These are phyloP conservation scores for Prinsepia uniflora DNA, from an alignment of 306 rosid genomes.

Conservation along the genomic window DNA sequence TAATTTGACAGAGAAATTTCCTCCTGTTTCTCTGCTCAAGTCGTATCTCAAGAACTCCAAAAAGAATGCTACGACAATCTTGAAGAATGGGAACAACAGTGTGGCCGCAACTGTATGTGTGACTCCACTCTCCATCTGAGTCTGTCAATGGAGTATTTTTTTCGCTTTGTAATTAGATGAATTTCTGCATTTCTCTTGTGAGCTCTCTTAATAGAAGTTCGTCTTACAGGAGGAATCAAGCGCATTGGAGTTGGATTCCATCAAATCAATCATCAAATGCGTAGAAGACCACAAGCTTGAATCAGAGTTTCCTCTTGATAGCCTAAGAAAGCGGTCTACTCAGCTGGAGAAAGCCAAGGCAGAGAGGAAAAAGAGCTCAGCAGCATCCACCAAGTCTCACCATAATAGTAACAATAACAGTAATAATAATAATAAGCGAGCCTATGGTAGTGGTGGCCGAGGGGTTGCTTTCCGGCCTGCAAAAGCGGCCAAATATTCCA, in stretches of 20 bases:
- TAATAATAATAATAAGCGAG: slow-evolving; percentile 58
- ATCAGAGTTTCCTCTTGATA: slow-evolving; percentile 56
- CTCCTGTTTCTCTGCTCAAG: slow-evolving; percentile 56
- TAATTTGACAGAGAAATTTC: slow-evolving; percentile 67
- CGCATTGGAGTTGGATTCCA: slow-evolving; percentile 55
- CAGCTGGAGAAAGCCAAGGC: slow-evolving; percentile 55
- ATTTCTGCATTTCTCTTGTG: slow-evolving; percentile 10
- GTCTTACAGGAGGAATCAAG: slow-evolving; percentile 59
- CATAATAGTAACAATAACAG: no score
- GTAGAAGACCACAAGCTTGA: slow-evolving; percentile 86
- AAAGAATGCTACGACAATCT: slow-evolving; percentile 39
- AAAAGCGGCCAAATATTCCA: slow-evolving; percentile 48
- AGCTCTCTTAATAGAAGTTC: slow-evolving; percentile 19
- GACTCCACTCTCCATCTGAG: slow-evolving; percentile 17
- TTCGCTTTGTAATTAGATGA: not conserved
- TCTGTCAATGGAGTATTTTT: slow-evolving; percentile 3
- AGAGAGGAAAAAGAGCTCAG: slow-evolving; percentile 57
- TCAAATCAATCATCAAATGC: slow-evolving; percentile 64
- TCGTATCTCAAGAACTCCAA: slow-evolving; percentile 51
- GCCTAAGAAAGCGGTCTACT: slow-evolving; percentile 47
- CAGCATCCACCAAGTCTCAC: slow-evolving; percentile 38
- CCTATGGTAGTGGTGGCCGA: slow-evolving; percentile 26
- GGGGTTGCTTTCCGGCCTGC: slow-evolving; percentile 50
- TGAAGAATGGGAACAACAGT: slow-evolving; percentile 50
- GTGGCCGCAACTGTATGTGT: slow-evolving; percentile 50